These are phyloP conservation scores for Microdochium paspali DNA, from an alignment of 2,329 filamentous ascomycete species.

Conservation along the genomic window DNA sequence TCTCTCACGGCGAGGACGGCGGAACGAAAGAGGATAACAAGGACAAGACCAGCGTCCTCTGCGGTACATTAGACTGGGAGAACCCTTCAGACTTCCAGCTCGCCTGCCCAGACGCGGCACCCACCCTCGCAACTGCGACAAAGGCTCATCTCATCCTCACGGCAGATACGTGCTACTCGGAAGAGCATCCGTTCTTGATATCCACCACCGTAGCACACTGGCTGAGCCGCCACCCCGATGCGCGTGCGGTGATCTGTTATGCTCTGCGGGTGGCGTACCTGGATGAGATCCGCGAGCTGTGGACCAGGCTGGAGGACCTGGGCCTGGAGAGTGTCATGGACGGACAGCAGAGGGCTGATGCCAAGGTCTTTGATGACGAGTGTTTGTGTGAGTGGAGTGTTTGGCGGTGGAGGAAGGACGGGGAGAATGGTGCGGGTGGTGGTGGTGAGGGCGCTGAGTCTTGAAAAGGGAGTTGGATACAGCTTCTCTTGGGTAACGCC, in stretches of 20 bases:
- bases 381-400: slow-evolving; percentile 24
- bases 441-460: not conserved
- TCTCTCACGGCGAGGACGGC: no score
- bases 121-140: slow-evolving; percentile 5
- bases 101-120: not conserved
- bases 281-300: slow-evolving; percentile 29
- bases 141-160: slow-evolving; percentile 26
- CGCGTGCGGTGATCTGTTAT: slow-evolving; percentile 26
- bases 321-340: slow-evolving; percentile 24
- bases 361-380: slow-evolving; percentile 23
- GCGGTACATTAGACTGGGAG: slow-evolving; percentile 26
- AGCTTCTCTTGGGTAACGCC: no score
- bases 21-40: no score
- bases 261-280: slow-evolving; percentile 28
- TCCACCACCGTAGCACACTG: slow-evolving; percentile 22
- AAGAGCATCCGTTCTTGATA: slow-evolving; percentile 28
- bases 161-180: slow-evolving; percentile 29
- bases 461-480: no score
- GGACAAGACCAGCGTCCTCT: slow-evolving; percentile 4
- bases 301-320: slow-evolving; percentile 23
- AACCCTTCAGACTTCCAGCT: slow-evolving; percentile 13
- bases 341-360: slow-evolving; percentile 16
- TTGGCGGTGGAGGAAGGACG: slow-evolving; percentile 22
- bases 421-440: slow-evolving; percentile 13
- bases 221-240: slow-evolving; percentile 15